Evolutionary conservation across 306 rosid species (phyloP), one percentile per base, ranked within the genome.

Genomic region (Cicer pinnatifidum): DNA sequence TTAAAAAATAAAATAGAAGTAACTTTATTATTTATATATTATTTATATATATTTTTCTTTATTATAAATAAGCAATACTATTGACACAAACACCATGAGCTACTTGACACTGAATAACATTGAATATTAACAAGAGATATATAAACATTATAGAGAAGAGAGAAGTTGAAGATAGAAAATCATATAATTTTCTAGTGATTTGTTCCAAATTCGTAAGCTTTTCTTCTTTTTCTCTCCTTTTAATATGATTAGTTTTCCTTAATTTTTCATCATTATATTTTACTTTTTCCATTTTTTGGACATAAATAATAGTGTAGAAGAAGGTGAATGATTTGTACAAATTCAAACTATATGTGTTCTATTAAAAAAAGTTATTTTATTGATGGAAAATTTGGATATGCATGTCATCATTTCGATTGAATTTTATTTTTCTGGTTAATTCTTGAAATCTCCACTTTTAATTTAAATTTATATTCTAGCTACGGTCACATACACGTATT

Each of bases 161-260:
- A 67, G 69, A 47, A 41, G 65, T 54, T 51, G 48, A 19, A 48
- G 69, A 48, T 56, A 19, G 35, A 62, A 17, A 70, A 48, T 41
- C 52, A 28, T 28, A 28, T 28, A 9, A 63, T 1, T 59, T 69
- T 23, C 73, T 6, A 47, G 1, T 19, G 80, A 8, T 60, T 73
- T 79, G 10, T 87, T 52, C 16, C 41, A 44, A 82, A 81, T 76
- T 80, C 52, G 91, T 88, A 80, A 86, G 93, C 69, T 72, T 67
- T 15, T 66, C 77, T 35, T 59, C 40, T 12, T 7, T 45, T 1
- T 39, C 10, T 50, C 0, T 11, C 12, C 11, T 12, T 58, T 28
- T 10, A 6, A 16, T 51, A 7, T 17, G 60, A 16, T 11, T 13
- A 3, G 15, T 17, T 53, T 53, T 53, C 11, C 7, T 1, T 59